Conservation (phyloP, 257 asterid species). For the Solanum lignicaule region DNA sequence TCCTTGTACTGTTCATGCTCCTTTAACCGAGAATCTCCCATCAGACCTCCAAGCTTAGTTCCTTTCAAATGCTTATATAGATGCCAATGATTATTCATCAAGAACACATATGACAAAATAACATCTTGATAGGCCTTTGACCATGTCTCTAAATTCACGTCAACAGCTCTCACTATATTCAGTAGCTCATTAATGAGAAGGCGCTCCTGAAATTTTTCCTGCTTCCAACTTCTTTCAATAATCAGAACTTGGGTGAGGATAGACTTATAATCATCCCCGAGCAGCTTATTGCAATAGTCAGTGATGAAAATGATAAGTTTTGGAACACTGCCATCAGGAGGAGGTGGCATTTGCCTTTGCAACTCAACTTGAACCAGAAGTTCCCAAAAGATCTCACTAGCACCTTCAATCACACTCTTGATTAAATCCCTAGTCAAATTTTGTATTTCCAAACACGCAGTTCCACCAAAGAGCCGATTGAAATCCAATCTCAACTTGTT, state of each 20-base stretch:
- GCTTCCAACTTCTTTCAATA: constrained; percentile 88
- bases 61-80: constrained; percentile 57
- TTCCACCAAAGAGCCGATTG: constrained; percentile 80
- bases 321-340: constrained; percentile 71
- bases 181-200: constrained; percentile 50
- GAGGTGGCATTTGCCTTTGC: constrained; percentile 76
- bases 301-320: constrained; percentile 72
- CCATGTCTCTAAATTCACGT: constrained; percentile 71
- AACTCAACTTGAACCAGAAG: constrained; percentile 79
- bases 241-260: constrained; percentile 70
- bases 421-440: constrained; percentile 72
- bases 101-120: constrained; percentile 39
- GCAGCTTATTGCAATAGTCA: constrained; percentile 76
- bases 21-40: constrained; percentile 66
- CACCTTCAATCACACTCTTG: constrained; percentile 72
- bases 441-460: constrained; percentile 81
- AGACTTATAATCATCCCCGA: constrained; percentile 73
- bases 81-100: constrained; percentile 91
- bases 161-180: constrained; percentile 54
- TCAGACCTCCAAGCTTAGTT: constrained; percentile 54
- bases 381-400: constrained; percentile 91
- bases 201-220: constrained; percentile 61
- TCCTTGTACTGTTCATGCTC: constrained; percentile 55
- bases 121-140: constrained; percentile 55
- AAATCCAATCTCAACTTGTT: constrained; percentile 81